Base-by-base conservation (phyloP, 2,329 filamentous ascomycete genomes). In the Penicillium palitans region DNA sequence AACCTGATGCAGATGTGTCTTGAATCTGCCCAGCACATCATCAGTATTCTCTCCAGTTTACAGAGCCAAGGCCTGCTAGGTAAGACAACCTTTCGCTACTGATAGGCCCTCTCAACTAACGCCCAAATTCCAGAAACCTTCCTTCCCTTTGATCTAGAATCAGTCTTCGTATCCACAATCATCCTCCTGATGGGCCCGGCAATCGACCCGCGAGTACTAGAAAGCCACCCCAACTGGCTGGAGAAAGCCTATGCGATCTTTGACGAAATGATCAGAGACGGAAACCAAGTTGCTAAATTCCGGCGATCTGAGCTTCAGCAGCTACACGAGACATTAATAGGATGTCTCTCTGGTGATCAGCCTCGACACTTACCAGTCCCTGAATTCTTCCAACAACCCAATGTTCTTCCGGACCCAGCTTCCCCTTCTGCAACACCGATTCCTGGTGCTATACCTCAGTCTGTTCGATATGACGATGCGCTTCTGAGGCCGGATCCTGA, bases 111-210 rank as follows among this genome's bases (percentile, higher is more conserved):
- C 21, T 8, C 25, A 19, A 24, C 46, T 57, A 39, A 62, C 63
- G 42, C 52, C 19, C 42, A 0, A 4, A 4, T 12, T 15, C 0
- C 15, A 82, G 80, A 82, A 66, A 78, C 75, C 0, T 82, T 82
- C 58, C 73, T 83, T 0, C 78, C 79, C 0, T 81, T 80, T 51
- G 79, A 82, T 56, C 71, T 81, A 0, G 79, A 82, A 42, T 70
- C 78, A 0, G 66, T 79, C 0, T 81, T 79, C 15, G 73, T 78
- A 0, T 79, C 80, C 0, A 76, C 74, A 1, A 70, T 80, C n/a
- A 72, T 77, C 12, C 68, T 81, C 0, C 63, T 80, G 0, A 62
- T 81, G 1, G 75, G 70, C 0, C 64, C 78, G 0, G 64, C 72
- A 48, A 66, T 80, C 13, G 75, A 79, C 44, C 59, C 68, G 0